A percentile compares a stretch with the other conserved stretches of the same genome.
These are phyloP conservation scores for Noccaea bulbosa DNA, from an alignment of 345 rosid genomes.

Conservation along the genomic window DNA sequence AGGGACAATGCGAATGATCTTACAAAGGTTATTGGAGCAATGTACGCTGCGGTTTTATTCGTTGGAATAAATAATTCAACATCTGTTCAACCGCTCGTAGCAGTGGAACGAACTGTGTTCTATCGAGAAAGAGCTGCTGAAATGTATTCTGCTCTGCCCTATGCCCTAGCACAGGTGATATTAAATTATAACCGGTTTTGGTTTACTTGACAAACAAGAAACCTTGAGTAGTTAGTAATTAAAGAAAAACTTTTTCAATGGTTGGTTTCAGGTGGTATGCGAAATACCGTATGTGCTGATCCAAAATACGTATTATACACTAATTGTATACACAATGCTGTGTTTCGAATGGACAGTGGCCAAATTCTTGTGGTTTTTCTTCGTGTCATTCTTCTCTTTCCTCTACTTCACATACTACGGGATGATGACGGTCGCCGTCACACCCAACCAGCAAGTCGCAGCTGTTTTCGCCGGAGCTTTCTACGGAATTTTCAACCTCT, in stretches of 20 bases:
- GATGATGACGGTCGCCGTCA: conserved; percentile 88
- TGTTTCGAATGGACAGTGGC: conserved; percentile 70
- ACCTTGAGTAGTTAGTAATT: neutral
- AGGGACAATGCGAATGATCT: conserved; percentile 57
- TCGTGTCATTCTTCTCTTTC: conserved; percentile 78
- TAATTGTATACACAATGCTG: conserved; percentile 79
- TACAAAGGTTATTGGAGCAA: conserved; percentile 68
- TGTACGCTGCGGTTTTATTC: conserved; percentile 66
- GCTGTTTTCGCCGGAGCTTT: conserved; percentile 75
- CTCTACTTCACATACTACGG: conserved; percentile 96
- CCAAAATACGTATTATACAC: conserved; percentile 63
- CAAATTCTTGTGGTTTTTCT: conserved; percentile 90
- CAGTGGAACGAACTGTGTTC: conserved; percentile 72
- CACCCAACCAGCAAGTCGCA: conserved; percentile 86
- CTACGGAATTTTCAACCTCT: conserved; percentile 74
- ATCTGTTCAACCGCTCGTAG: conserved; percentile 69
- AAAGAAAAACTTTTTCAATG: neutral
- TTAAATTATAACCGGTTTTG: neutral
- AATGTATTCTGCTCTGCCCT: conserved; percentile 74
- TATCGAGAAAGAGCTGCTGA: conserved; percentile 77
- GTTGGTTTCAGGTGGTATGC: conserved; percentile 60
- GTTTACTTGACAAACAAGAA: conserved; percentile 16
- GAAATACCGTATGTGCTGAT: conserved; percentile 73
- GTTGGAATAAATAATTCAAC: conserved; percentile 70
- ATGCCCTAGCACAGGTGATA: conserved; percentile 65